Evolutionary conservation across 2,329 filamentous ascomycete species (phyloP).

Genomic region (Fusarium longipes): DNA sequence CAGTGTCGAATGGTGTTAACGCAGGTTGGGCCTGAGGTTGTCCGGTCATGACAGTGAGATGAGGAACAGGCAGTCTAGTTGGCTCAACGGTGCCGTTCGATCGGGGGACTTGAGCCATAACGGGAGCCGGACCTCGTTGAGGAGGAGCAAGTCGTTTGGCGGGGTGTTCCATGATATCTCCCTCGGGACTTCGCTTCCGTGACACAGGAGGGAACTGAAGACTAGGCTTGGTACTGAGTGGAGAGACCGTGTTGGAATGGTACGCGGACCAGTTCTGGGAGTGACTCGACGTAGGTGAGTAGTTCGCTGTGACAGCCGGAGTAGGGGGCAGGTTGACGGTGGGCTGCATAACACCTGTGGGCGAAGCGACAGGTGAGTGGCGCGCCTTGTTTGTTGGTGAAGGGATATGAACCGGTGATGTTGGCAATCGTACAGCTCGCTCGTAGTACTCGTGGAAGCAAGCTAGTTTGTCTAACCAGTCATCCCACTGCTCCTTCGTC

Average conservation of each 20-base stretch:
- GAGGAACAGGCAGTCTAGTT: conserved; percentile 73
- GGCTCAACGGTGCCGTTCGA: conserved; percentile 41
- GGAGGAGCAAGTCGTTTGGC: conserved; percentile 60
- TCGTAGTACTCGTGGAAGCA: conserved; percentile 88
- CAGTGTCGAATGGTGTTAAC: conserved; percentile 46
- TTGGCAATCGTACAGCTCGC: conserved; percentile 65
- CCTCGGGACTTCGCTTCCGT: conserved; percentile 65
- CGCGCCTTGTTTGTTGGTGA: conserved; percentile 55
- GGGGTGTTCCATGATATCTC: conserved; percentile 63
- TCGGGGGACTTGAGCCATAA: conserved; percentile 32
- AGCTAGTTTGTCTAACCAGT: conserved; percentile 85
- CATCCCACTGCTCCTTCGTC: conserved; percentile 85
- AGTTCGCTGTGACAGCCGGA: conserved; percentile 48
- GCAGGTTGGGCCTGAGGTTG: conserved; percentile 41
- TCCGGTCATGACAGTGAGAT: conserved; percentile 72
- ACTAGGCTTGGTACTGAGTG: conserved; percentile 60
- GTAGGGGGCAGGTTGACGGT: conserved; percentile 50
- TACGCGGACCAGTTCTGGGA: conserved; percentile 55
- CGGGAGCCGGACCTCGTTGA: conserved; percentile 35
- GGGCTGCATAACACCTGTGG: conserved; percentile 53
- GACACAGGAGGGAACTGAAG: conserved; percentile 53
- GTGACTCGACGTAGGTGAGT: conserved; percentile 55
- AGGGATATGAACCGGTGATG: conserved; percentile 56
- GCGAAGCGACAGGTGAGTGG: conserved; percentile 62
- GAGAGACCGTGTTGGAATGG: conserved; percentile 58